Evolutionary conservation across 441 rosid species (phyloP).

Genomic region (Gossypium gossypioides): DNA sequence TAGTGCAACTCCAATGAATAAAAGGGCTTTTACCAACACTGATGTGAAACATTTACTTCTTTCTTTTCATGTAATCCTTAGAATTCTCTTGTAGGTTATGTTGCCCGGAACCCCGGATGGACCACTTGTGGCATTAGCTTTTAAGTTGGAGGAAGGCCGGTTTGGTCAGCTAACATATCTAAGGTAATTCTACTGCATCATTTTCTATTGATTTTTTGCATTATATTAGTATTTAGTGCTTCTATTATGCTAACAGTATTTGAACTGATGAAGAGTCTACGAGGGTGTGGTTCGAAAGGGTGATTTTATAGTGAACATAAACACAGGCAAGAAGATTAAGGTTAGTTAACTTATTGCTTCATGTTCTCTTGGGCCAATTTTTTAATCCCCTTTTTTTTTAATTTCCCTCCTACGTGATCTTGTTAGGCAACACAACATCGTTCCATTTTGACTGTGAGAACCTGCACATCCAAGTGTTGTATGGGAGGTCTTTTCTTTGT

Average conservation of each 20-base stretch:
- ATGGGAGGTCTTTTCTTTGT: neutral
- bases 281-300: constrained; percentile 95
- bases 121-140: constrained; percentile 96
- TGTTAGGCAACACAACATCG: neutral
- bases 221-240: neutral
- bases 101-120: constrained; percentile 88
- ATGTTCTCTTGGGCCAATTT: neutral
- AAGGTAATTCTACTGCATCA: constrained; percentile 33
- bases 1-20: neutral
- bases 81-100: constrained; percentile 41
- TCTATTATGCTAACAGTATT: constrained; percentile 22
- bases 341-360: constrained; percentile 26
- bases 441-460: neutral
- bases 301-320: constrained; percentile 72
- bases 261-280: constrained; percentile 51
- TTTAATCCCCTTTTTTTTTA: neutral
- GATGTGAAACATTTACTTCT: neutral
- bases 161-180: constrained; percentile 89
- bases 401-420: neutral
- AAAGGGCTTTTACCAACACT: neutral
- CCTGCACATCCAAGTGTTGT: neutral
- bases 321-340: constrained; percentile 92
- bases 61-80: neutral
- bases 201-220: neutral
- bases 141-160: constrained; percentile 96